These are phyloP conservation scores for Hortaea werneckii DNA, from an alignment of 2,329 filamentous ascomycete species.

Conservation along the genomic window DNA sequence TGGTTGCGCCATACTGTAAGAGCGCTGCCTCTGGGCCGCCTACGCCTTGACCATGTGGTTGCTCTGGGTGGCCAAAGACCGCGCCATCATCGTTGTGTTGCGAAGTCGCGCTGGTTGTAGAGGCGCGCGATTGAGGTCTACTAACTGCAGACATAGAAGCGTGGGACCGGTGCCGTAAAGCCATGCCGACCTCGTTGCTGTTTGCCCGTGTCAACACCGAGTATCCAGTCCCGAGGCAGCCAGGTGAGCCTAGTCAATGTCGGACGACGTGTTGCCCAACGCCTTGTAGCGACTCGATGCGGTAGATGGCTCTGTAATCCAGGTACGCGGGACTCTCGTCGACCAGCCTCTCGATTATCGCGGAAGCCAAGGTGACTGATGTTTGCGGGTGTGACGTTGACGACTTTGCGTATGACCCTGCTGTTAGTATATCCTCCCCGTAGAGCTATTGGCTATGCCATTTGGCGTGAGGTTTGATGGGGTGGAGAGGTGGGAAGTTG, in stretches of 20 bases:
- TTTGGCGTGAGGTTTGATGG: not conserved
- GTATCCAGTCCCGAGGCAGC: not conserved
- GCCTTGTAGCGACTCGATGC: too few species aligned
- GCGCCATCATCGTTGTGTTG: constrained; percentile 14
- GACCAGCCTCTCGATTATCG: not conserved
- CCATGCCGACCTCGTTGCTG: constrained; percentile 2
- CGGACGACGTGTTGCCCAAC: too few species aligned
- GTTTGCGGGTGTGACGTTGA: not conserved
- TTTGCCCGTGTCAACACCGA: not conserved
- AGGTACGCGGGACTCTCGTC: not conserved
- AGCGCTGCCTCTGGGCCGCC: constrained; percentile 20
- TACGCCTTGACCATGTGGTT: constrained; percentile 3
- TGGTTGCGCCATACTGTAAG: constrained; percentile 20
- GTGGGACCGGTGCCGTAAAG: constrained; percentile 11
- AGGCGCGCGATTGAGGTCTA: constrained; percentile 24
- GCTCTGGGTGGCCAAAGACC: constrained; percentile 12
- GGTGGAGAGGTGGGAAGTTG: not conserved
- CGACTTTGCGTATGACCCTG: not conserved
- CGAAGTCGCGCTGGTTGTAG: constrained; percentile 25
- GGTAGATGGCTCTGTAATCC: too few species aligned
- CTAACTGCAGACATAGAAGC: constrained; percentile 19
- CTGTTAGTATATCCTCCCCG: not conserved
- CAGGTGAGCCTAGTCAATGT: too few species aligned
- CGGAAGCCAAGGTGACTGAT: too few species aligned
- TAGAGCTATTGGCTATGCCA: not conserved